phyloP scores from a whole-genome alignment of 2,329 filamentous ascomycete genomes.

The Trichophyton simii region DNA sequence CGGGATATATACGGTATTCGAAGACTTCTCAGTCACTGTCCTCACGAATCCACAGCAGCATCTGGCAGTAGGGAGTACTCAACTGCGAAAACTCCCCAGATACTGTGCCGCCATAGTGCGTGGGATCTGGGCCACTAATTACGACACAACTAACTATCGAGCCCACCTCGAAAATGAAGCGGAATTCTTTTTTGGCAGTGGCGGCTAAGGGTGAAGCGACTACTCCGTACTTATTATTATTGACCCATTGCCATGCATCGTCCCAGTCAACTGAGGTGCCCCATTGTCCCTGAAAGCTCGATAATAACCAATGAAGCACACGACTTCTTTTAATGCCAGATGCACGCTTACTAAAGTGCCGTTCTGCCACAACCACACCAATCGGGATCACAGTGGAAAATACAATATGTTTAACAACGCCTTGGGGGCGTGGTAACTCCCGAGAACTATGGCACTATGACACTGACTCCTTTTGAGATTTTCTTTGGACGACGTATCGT shows the following conservation, averaged over 20 bases:
- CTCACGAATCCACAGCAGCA: not conserved
- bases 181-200: not conserved
- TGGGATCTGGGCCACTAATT: not conserved
- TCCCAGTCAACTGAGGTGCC: not conserved
- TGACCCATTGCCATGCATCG: not conserved
- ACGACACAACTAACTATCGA: slow-evolving; percentile 1
- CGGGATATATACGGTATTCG: not conserved
- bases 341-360: not conserved
- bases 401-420: not conserved
- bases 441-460: not conserved
- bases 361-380: not conserved
- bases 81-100: not conserved
- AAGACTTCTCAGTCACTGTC: not conserved
- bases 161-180: not conserved
- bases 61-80: not conserved
- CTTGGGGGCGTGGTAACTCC: not conserved
- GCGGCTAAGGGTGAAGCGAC: not conserved
- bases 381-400: not conserved
- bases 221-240: not conserved
- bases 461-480: not conserved
- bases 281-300: not conserved
- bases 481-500: not conserved
- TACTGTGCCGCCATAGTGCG: not conserved
- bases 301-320: not conserved
- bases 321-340: not conserved